Conservation (phyloP, 768 basidiomycete species). For the Hortiboletus flavorubellus region DNA sequence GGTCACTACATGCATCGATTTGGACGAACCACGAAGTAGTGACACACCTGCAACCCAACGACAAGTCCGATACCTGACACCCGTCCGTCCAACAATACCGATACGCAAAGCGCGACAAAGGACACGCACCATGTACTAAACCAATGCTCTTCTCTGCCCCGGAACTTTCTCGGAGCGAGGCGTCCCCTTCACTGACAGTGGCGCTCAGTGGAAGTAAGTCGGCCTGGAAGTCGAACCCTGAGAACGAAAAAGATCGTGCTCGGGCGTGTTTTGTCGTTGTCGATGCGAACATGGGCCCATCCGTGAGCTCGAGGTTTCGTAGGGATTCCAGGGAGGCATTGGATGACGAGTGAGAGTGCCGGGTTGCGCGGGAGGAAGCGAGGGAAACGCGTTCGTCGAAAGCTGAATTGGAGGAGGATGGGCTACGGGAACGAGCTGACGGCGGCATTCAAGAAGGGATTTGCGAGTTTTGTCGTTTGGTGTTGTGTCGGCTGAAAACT, state of each 20-base stretch:
- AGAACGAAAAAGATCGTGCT: constrained; percentile 62
- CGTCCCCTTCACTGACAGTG: constrained; percentile 70
- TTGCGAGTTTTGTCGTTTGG: neutral
- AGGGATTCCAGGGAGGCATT: constrained; percentile 70
- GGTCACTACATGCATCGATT: constrained; percentile 1
- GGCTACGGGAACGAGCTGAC: constrained; percentile 19
- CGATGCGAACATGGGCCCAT: constrained; percentile 46
- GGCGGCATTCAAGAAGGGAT: constrained; percentile 17
- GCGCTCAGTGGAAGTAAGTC: constrained; percentile 75
- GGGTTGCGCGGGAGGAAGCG: constrained; percentile 1
- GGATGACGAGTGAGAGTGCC: neutral
- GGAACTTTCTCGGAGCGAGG: constrained; percentile 40
- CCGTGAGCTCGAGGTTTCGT: constrained; percentile 73
- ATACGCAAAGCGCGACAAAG: neutral
- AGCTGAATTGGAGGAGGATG: constrained; percentile 10
- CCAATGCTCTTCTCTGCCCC: constrained; percentile 76
- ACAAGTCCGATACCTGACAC: constrained; percentile 76
- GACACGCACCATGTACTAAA: constrained; percentile 66
- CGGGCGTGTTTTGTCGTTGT: constrained; percentile 20
- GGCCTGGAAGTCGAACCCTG: constrained; percentile 76
- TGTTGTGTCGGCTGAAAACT: neutral
- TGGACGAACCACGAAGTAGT: neutral
- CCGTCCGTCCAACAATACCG: constrained; percentile 6
- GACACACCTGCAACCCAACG: constrained; percentile 69
- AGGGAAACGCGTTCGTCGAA: constrained; percentile 12